phyloP scores from a whole-genome alignment of 2,329 filamentous ascomycete genomes.

The Alternaria viburni region DNA sequence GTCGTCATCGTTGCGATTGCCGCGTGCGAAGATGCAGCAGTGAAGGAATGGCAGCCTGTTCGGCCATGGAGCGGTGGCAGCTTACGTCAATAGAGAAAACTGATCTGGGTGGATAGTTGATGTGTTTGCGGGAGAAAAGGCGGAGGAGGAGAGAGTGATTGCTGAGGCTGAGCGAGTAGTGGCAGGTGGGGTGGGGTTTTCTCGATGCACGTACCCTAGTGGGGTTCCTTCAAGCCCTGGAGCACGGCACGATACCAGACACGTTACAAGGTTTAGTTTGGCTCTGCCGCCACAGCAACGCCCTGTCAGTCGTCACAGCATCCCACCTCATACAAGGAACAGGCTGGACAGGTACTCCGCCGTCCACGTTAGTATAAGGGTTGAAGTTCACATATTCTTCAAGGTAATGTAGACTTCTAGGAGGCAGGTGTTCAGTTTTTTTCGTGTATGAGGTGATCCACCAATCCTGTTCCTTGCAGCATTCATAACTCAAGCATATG shows the following conservation, averaged over 20 bases:
- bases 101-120: constrained; percentile 22
- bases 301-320: neutral
- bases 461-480: neutral
- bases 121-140: constrained; percentile 22
- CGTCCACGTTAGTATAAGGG: neutral
- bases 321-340: neutral
- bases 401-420: neutral
- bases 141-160: constrained; percentile 29
- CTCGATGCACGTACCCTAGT: constrained; percentile 27
- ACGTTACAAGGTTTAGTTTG: constrained; percentile 17
- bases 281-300: constrained; percentile 32
- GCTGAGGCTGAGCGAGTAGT: constrained; percentile 30
- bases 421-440: neutral
- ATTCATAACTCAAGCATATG: constrained; percentile 4
- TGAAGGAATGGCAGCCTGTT: constrained; percentile 28
- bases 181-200: constrained; percentile 14
- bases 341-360: neutral
- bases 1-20: constrained; percentile 41
- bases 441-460: neutral
- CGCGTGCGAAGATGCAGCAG: constrained; percentile 10
- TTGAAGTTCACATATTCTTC: neutral
- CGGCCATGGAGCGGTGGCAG: constrained; percentile 5
- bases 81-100: constrained; percentile 38
- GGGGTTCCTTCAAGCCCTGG: constrained; percentile 21
- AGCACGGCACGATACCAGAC: neutral